These are phyloP conservation scores for Kwoniella bestiolae DNA, from an alignment of 768 basidiomycete genomes.

Conservation along the genomic window DNA sequence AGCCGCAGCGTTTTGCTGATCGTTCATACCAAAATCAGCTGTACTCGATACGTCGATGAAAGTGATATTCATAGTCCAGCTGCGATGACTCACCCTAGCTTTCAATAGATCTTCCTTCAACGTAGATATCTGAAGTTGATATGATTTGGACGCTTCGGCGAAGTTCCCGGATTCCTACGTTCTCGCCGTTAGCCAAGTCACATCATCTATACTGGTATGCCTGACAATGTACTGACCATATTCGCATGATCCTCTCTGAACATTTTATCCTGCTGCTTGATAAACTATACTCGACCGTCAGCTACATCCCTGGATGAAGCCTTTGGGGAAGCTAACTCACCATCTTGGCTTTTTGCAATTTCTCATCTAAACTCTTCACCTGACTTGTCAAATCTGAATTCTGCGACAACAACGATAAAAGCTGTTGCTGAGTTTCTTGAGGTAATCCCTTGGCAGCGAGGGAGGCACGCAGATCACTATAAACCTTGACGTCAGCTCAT, in stretches of 20 bases:
- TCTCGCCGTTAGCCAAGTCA: not conserved
- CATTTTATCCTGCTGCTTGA: constrained; percentile 87
- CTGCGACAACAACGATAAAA: constrained; percentile 78
- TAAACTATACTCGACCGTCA: constrained; percentile 65
- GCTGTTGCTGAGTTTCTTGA: constrained; percentile 75
- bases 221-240: constrained; percentile 1
- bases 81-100: constrained; percentile 58
- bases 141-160: constrained; percentile 73
- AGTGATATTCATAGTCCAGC: no score
- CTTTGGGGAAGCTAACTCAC: constrained; percentile 58
- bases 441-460: constrained; percentile 78
- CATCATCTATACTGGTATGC: not conserved
- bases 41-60: not conserved
- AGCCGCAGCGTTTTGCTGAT: constrained; percentile 64
- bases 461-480: constrained; percentile 75
- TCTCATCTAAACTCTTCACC: constrained; percentile 71
- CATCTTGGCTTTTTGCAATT: constrained; percentile 76
- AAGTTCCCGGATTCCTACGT: constrained; percentile 62
- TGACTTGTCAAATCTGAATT: constrained; percentile 73
- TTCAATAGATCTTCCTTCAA: constrained; percentile 67
- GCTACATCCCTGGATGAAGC: not conserved
- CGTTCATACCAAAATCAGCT: not conserved
- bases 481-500: not conserved
- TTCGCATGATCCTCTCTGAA: constrained; percentile 62
- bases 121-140: constrained; percentile 69